Base-by-base conservation (phyloP, 371 early-diverging fungal genomes). In the Phascolomyces articulosus region DNA sequence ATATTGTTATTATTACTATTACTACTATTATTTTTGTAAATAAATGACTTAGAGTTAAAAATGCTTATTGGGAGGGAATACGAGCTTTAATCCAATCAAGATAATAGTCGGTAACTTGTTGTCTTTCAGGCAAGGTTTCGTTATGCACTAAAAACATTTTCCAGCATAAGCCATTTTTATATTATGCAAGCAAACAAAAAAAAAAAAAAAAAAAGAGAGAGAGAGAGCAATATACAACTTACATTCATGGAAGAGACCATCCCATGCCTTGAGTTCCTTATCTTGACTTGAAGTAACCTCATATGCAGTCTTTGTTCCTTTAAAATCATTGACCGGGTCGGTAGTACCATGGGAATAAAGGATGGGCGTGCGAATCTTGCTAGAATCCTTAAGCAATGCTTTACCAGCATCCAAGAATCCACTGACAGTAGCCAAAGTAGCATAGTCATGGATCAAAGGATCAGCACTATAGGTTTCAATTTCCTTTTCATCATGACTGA, bases 211-310 rank as follows among this genome's bases (percentile, higher is more conserved):
- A 57, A 47, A 56, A 7, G n/a, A n/a, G n/a, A n/a, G n/a, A n/a
- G n/a, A n/a, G n/a, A n/a, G n/a, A n/a, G n/a, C n/a, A n/a, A n/a
- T n/a, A n/a, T n/a, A 41, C 16, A 23, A 58, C 73, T 65, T 77
- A 81, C 82, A 68, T 74, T 87, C 87, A 66, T 87, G 87, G 63
- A 77, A 84, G 24, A 76, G 66, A 9, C 70, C 85, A n/a, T 69
- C 51, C 72, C 80, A 85, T 2, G 64, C 57, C 66, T 80, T 82
- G 58, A 82, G 70, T 55, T 75, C 74, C 66, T 84, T 85, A 34
- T 85, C 84, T 2, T 70, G 51, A 56, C 79, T 76, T 41, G 69
- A 24, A 27, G 70, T 67, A 58, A 75, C 63, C 58, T 84, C 77
- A 62, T 72, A 85, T 23, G 80, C 81, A 24, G 65, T 66, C 23